Conservation (phyloP, 148 eudicot genomes). For the Pouteria glomerata region DNA sequence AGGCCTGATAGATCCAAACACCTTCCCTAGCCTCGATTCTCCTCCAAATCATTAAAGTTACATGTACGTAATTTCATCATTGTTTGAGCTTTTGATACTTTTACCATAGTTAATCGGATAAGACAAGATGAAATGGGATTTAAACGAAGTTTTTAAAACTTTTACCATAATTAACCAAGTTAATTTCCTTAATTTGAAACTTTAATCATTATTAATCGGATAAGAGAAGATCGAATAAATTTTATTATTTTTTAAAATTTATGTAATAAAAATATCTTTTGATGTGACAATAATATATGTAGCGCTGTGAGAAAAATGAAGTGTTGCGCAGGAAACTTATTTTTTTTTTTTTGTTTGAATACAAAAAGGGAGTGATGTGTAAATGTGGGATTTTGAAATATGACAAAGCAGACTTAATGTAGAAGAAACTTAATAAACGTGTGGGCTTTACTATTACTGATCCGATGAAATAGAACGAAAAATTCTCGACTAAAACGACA, state of each 20-base stretch:
- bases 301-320: background rate
- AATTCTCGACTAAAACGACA: too few relatives aligned
- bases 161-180: background rate
- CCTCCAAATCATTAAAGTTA: background rate
- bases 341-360: too few relatives aligned
- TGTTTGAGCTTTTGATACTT: background rate
- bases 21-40: background rate
- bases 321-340: background rate
- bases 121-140: background rate
- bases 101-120: background rate
- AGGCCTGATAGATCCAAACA: background rate
- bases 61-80: background rate
- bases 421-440: background rate
- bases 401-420: background rate
- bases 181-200: background rate
- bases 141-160: too few relatives aligned
- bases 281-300: background rate
- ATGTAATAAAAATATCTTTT: background rate
- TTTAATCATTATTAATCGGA: background rate
- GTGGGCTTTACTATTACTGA: background rate
- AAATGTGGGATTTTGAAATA: too few relatives aligned
- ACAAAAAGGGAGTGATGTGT: too few relatives aligned
- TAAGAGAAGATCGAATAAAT: background rate
- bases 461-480: too few relatives aligned
- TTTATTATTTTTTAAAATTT: background rate